Conservation (phyloP, 345 rosid genomes). For the Citrus inodora region DNA sequence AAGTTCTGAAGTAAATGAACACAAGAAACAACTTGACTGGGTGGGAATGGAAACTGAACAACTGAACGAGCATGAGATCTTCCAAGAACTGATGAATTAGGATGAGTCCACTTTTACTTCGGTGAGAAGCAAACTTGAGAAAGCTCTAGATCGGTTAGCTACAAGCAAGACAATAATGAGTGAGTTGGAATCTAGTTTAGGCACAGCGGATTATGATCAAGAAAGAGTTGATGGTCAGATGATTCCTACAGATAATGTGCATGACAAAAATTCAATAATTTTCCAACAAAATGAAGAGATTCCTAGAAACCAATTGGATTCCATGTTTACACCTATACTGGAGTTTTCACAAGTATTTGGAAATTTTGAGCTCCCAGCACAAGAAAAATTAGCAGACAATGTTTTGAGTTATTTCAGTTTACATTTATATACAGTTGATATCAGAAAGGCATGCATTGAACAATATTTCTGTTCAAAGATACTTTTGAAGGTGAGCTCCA, state of each 20-base stretch:
- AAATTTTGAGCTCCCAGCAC: constrained; percentile 31
- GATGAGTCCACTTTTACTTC: constrained; percentile 16
- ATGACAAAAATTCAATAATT: not conserved
- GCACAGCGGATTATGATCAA: not conserved
- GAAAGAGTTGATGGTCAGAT: constrained; percentile 2
- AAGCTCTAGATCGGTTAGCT: constrained; percentile 23
- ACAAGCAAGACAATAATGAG: constrained; percentile 18
- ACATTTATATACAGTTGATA: too few relatives aligned
- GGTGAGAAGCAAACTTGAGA: constrained; percentile 16
- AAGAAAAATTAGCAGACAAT: constrained; percentile 30
- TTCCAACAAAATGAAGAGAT: constrained; percentile 11
- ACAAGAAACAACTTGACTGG: not conserved
- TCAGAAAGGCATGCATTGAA: too few relatives aligned
- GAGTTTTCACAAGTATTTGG: constrained; percentile 20
- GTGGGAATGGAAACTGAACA: not conserved
- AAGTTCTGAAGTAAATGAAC: constrained; percentile 22
- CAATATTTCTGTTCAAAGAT: too few relatives aligned
- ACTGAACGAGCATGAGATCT: not conserved
- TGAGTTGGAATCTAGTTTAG: constrained; percentile 16
- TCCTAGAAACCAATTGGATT: not conserved
- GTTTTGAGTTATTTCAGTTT: constrained; percentile 19
- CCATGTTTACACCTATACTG: constrained; percentile 8
- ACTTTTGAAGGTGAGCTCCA: too few relatives aligned
- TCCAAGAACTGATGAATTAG: constrained; percentile 3
- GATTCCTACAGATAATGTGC: not conserved